phyloP scores from a whole-genome alignment of 2,329 filamentous ascomycete species.

The Fulvia fulva region DNA sequence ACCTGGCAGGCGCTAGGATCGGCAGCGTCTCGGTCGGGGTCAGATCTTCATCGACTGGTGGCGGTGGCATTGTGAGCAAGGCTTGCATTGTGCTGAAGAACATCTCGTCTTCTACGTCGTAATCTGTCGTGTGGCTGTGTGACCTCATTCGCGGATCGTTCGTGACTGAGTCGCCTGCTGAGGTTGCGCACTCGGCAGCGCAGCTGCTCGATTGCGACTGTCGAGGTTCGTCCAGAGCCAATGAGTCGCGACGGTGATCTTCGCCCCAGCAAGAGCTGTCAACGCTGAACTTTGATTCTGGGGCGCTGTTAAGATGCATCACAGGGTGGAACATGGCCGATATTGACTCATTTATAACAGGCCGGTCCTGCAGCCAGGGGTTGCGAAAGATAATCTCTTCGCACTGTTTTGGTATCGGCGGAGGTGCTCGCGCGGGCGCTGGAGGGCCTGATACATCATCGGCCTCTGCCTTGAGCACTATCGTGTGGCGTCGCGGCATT shows the following conservation, averaged over 20 bases:
- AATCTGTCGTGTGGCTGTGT: background rate
- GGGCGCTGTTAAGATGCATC: background rate
- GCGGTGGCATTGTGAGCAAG: background rate
- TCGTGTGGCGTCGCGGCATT: background rate
- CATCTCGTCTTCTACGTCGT: background rate
- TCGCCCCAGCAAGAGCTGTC: slow-evolving; percentile 1
- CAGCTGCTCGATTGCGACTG: background rate
- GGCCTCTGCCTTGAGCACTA: background rate
- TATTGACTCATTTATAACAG: background rate
- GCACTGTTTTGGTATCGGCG: background rate
- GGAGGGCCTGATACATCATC: background rate
- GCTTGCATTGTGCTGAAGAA: background rate
- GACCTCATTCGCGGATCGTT: background rate
- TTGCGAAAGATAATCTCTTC: background rate
- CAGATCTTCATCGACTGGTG: background rate
- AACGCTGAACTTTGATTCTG: background rate
- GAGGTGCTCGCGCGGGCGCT: background rate
- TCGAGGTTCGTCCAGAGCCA: background rate
- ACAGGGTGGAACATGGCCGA: background rate
- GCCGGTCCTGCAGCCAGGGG: background rate
- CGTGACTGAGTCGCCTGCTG: background rate
- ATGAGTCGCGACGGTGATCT: background rate
- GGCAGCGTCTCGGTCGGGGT: background rate
- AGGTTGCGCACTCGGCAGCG: background rate
- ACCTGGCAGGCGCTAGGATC: background rate